These are phyloP conservation scores for Leptodontidium sp. DNA, from an alignment of 2,329 filamentous ascomycete species.

Conservation along the genomic window DNA sequence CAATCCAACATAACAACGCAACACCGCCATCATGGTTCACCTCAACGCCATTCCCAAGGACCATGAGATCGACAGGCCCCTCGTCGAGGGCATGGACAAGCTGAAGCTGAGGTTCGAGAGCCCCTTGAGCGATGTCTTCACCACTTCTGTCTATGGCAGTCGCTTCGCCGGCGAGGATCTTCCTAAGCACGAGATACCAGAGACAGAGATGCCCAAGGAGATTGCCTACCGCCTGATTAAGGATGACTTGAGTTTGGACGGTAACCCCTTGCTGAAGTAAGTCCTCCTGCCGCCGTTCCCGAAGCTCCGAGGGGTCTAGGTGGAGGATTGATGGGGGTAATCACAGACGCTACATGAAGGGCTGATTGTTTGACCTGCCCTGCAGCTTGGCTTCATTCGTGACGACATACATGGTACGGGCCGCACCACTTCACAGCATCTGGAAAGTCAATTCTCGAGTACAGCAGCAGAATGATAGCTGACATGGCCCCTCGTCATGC, in stretches of 20 bases:
- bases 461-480: background rate
- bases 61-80: too few relatives aligned
- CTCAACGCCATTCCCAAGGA: too few relatives aligned
- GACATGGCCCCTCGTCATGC: background rate
- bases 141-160: slow-evolving; percentile 76
- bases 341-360: too few relatives aligned
- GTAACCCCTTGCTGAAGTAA: slow-evolving; percentile 86
- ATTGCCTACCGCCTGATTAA: slow-evolving; percentile 96
- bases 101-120: too few relatives aligned
- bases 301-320: background rate
- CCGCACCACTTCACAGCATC: too few relatives aligned
- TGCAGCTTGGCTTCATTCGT: slow-evolving; percentile 87
- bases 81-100: too few relatives aligned
- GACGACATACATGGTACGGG: slow-evolving; percentile 88
- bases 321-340: slow-evolving; percentile 5
- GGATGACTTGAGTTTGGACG: slow-evolving; percentile 90
- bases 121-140: too few relatives aligned
- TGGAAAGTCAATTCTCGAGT: background rate
- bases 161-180: slow-evolving; percentile 83
- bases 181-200: slow-evolving; percentile 86
- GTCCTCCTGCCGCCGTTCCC: slow-evolving; percentile 36
- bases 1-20: too few relatives aligned
- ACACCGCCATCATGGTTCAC: too few relatives aligned
- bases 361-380: background rate
- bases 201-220: slow-evolving; percentile 87